phyloP scores from a whole-genome alignment of 2,329 filamentous ascomycete genomes.

The Lasiodiplodia hormozganensis region DNA sequence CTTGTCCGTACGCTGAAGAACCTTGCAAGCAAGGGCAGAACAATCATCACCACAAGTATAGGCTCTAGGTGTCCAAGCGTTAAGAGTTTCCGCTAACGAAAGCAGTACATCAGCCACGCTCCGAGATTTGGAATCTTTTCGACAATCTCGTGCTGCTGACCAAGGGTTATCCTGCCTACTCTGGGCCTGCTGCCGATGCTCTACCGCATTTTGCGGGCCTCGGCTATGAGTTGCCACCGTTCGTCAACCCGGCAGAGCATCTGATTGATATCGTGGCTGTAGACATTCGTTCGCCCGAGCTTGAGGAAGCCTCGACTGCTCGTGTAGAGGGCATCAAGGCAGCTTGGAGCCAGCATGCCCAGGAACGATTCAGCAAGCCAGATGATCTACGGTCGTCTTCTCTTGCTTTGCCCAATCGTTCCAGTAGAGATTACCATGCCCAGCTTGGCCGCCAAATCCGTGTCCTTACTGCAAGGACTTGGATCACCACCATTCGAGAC shows the following conservation, averaged over 20 bases:
- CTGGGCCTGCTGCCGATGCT: conserved; percentile 64
- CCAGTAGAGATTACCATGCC: conserved; percentile 51
- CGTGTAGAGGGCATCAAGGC: conserved; percentile 66
- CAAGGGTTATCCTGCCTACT: conserved; percentile 72
- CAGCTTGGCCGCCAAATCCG: conserved; percentile 67
- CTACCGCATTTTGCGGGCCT: conserved; percentile 68
- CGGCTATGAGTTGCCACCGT: conserved; percentile 69
- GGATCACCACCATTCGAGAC: conserved; percentile 77
- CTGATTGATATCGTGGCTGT: conserved; percentile 77
- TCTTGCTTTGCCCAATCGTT: neutral
- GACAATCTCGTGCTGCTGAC: conserved; percentile 75
- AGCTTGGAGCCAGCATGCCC: conserved; percentile 21
- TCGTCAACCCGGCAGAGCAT: conserved; percentile 80
- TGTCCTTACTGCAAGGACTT: conserved; percentile 72
- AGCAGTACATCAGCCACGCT: conserved; percentile 73
- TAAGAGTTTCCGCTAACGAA: neutral
- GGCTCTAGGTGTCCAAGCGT: neutral
- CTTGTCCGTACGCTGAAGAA: conserved; percentile 73
- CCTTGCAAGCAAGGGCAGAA: conserved; percentile 71
- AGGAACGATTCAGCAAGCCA: conserved; percentile 23
- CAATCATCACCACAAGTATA: conserved; percentile 69
- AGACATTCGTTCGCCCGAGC: conserved; percentile 72
- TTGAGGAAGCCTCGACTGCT: conserved; percentile 65
- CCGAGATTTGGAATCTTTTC: conserved; percentile 80
- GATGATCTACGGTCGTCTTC: conserved; percentile 6